Conservation (phyloP, 2,329 filamentous ascomycete species). For the Zalaria obscura region DNA sequence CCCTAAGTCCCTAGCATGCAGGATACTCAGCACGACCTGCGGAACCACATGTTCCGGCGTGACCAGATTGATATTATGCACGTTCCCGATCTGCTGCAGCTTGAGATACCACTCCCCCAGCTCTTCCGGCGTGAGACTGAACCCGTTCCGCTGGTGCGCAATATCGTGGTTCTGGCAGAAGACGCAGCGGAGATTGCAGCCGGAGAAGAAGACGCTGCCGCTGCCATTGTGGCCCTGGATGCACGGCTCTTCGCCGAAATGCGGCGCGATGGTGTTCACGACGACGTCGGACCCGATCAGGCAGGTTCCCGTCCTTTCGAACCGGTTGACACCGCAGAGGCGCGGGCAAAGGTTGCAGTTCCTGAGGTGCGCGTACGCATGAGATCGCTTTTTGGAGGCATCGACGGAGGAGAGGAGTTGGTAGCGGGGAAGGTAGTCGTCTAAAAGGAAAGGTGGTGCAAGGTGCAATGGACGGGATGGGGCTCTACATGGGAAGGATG, state of each 20-base stretch:
- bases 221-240: conserved; percentile 71
- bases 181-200: conserved; percentile 61
- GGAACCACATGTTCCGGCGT: conserved; percentile 80
- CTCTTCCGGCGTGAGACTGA: conserved; percentile 64
- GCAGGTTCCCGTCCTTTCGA: conserved; percentile 63
- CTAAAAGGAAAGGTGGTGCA: conserved; percentile 54
- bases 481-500: neutral
- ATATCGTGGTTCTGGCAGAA: conserved; percentile 78
- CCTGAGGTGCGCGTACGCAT: conserved; percentile 58
- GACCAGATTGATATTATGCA: conserved; percentile 84
- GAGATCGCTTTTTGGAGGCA: conserved; percentile 57
- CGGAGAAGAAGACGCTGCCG: conserved; percentile 69
- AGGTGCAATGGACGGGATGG: conserved; percentile 27
- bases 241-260: conserved; percentile 76
- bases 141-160: conserved; percentile 65
- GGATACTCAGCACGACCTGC: conserved; percentile 63
- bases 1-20: conserved; percentile 57
- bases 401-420: conserved; percentile 53
- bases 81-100: conserved; percentile 60
- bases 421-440: conserved; percentile 61
- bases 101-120: conserved; percentile 74
- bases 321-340: conserved; percentile 67
- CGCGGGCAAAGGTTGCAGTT: conserved; percentile 75
- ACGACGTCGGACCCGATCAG: conserved; percentile 62
- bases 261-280: conserved; percentile 73